phyloP scores from a whole-genome alignment of 1,139 yeast species.

The Schizosaccharomyces versatilis region DNA sequence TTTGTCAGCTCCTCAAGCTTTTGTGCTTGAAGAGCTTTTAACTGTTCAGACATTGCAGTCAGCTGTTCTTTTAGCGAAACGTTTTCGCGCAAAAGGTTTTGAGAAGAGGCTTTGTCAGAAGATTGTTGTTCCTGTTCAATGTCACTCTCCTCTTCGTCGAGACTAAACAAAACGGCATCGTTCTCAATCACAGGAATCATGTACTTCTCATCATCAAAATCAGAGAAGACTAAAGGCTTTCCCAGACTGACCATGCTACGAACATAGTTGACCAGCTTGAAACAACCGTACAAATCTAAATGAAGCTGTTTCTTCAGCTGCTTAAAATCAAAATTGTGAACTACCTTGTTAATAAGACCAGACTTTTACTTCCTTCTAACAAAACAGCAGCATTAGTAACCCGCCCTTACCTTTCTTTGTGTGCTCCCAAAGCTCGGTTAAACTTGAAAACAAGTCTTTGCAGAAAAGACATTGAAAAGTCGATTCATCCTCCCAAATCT shows the following conservation, averaged over 20 bases:
- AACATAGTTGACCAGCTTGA: slow-evolving; percentile 15
- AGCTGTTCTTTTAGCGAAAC: slow-evolving; percentile 4
- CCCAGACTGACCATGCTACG: slow-evolving; percentile 12
- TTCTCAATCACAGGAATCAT: slow-evolving; percentile 15
- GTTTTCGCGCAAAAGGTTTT: not conserved
- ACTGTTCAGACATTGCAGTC: slow-evolving; percentile 8
- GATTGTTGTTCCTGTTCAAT: slow-evolving; percentile 9
- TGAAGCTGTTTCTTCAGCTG: slow-evolving; percentile 4
- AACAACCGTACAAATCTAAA: slow-evolving; percentile 15
- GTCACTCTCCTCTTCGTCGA: slow-evolving; percentile 14
- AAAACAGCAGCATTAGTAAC: not conserved
- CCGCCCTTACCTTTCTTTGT: not conserved
- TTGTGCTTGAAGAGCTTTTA: slow-evolving; percentile 4
- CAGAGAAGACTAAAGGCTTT: slow-evolving; percentile 8
- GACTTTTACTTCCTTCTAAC: not conserved
- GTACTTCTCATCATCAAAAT: slow-evolving; percentile 12
- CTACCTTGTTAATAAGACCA: slow-evolving; percentile 4
- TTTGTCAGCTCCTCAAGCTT: not conserved
- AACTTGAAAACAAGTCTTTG: not conserved
- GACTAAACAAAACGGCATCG: slow-evolving; percentile 15
- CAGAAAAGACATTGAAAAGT: not conserved
- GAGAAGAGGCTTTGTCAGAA: not conserved
- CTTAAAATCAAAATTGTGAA: slow-evolving; percentile 13
- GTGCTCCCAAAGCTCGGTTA: not conserved
- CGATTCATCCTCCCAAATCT: not conserved